phyloP scores from a whole-genome alignment of 257 asterid genomes.

The Handroanthus guayacan region DNA sequence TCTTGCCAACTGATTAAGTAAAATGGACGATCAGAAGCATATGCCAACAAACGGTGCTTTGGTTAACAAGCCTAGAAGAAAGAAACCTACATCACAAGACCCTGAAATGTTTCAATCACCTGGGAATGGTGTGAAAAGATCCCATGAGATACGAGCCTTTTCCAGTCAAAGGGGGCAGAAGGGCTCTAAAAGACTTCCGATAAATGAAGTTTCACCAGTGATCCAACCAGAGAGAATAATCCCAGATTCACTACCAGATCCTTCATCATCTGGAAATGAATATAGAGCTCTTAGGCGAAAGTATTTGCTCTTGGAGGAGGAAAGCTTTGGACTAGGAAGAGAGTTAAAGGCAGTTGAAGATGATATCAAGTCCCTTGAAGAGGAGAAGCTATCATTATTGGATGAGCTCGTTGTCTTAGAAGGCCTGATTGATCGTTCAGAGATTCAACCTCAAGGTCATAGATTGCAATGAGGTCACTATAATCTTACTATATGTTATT shows the following conservation, averaged over 20 bases:
- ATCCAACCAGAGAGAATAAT: slow-evolving; percentile 48
- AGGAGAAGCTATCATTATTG: slow-evolving; percentile 74
- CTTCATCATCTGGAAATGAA: slow-evolving; percentile 61
- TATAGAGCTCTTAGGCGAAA: slow-evolving; percentile 80
- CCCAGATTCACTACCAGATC: slow-evolving; percentile 52
- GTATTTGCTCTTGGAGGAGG: slow-evolving; percentile 81
- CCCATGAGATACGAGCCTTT: slow-evolving; percentile 38
- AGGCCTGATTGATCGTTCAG: slow-evolving; percentile 82
- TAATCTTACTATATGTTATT: not conserved
- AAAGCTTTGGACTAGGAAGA: slow-evolving; percentile 66
- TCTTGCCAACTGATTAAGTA: slow-evolving; percentile 12
- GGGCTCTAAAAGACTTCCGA: slow-evolving; percentile 50
- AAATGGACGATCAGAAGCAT: slow-evolving; percentile 66
- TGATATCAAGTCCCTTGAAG: slow-evolving; percentile 76
- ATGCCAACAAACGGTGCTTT: slow-evolving; percentile 38
- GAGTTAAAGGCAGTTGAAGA: slow-evolving; percentile 73
- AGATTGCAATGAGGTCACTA: slow-evolving; percentile 36
- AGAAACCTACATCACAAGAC: slow-evolving; percentile 52
- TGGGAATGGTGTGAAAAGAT: slow-evolving; percentile 45
- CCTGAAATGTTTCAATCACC: slow-evolving; percentile 49
- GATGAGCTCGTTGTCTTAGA: slow-evolving; percentile 94
- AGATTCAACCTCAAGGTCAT: slow-evolving; percentile 51
- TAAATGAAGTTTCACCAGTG: slow-evolving; percentile 41
- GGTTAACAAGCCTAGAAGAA: slow-evolving; percentile 62
- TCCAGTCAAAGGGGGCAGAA: slow-evolving; percentile 54